Evolutionary conservation across 176 grass and related monocot genomes (phyloP), one percentile per base, ranked within the genome.

Genomic region (Triticum monococcum): DNA sequence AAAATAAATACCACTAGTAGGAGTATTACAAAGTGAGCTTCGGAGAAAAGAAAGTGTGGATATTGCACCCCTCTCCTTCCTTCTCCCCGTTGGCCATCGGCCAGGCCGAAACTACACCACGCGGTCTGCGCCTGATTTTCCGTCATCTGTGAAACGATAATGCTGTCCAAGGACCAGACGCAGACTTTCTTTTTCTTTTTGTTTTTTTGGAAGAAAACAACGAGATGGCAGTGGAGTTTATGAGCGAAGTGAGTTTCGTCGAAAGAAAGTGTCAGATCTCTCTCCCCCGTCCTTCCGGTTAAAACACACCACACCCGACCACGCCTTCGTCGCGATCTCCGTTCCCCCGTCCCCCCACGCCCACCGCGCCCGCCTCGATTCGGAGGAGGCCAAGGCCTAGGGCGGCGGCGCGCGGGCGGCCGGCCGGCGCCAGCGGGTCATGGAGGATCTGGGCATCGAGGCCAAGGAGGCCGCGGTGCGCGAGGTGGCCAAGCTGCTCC

Each of bases 361-460:
- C 30, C 74, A 20, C 80, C 38, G 16, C 61, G 36, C 64, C 69
- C 50, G 31, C 69, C 46, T 77, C 46, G 81, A 84, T 87, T 69
- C 81, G 16, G n/a, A 20, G 77, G 80, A 75, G 79, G 23, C 33
- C 45, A 33, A 68, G 82, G 31, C 67, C 74, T 26, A 88, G 46
- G 45, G 80, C 78, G 31, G 85, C 78, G 37, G 52, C 72, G 41
- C 72, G 28, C 65, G 62, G 36, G 77, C 41, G 80, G 79, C 72
- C 37, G 50, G 48, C 80, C 59, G 81, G 56, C 46, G 81, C 35
- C 50, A 62, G 35, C 63, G 59, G n/a, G 86, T 79, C 79, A 96
- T 98, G 96, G 93, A 98, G 79, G 93, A 98, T 96, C 86, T 94
- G 92, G 96, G 93, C 84, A 98, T 98, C 74, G 96, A 98, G 78